phyloP scores from a whole-genome alignment of 371 early-diverging fungal species.

The Mucor plumbeus region DNA sequence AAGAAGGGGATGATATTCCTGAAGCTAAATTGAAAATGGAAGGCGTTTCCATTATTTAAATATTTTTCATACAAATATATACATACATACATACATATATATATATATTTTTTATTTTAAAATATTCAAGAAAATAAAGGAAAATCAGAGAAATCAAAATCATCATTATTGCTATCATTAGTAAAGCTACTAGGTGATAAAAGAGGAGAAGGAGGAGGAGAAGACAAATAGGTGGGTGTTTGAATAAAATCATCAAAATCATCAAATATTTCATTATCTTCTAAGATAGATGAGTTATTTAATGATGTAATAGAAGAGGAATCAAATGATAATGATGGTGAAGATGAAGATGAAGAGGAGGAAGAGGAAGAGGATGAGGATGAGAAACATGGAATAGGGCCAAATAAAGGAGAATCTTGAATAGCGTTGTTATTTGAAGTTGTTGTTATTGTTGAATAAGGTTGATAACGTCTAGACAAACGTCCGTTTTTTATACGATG shows the following conservation, averaged over 20 bases:
- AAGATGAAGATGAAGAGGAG: neutral
- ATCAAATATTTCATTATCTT: conserved; percentile 22
- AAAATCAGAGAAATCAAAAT: conserved; percentile 23
- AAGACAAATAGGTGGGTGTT: conserved; percentile 14
- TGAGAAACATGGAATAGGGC: neutral
- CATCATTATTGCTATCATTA: conserved; percentile 13
- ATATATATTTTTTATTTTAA: neutral
- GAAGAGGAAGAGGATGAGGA: neutral
- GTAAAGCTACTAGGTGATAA: conserved; percentile 12
- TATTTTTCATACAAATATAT: conserved; percentile 3
- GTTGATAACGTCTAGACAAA: conserved; percentile 17
- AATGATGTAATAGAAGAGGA: neutral
- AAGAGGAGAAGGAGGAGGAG: conserved; percentile 26
- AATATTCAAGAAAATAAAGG: conserved; percentile 22
- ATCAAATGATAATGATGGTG: neutral
- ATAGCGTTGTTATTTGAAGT: neutral
- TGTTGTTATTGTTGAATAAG: conserved; percentile 11
- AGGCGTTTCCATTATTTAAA: conserved; percentile 1
- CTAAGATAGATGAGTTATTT: conserved; percentile 9
- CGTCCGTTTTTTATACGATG: neutral
- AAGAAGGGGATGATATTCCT: neutral
- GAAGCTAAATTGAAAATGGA: conserved; percentile 19
- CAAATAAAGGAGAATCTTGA: conserved; percentile 13
- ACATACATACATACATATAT: conserved; percentile 4
- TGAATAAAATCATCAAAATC: conserved; percentile 21